Evolutionary conservation across 2,329 filamentous ascomycete species (phyloP).

Genomic region (Diaporthe eres): DNA sequence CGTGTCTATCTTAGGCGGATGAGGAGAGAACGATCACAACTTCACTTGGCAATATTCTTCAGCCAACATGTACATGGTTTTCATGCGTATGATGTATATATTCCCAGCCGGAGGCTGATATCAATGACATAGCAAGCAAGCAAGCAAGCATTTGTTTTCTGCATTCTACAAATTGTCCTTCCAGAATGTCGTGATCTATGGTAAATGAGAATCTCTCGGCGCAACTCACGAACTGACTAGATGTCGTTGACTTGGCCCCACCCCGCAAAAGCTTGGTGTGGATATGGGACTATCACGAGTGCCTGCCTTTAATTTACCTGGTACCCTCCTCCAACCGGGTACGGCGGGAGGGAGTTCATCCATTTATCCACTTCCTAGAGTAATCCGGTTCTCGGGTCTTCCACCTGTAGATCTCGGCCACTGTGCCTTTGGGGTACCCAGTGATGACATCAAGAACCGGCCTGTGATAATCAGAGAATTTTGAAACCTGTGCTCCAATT

Average conservation of each 20-base stretch:
- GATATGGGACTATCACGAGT: constrained; percentile 17
- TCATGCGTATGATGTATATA: constrained; percentile 32
- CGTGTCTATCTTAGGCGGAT: background rate
- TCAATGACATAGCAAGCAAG: constrained; percentile 16
- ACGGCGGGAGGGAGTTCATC: background rate
- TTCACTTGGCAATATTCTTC: constrained; percentile 21
- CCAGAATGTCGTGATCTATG: background rate
- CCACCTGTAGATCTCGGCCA: background rate
- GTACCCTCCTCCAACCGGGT: background rate
- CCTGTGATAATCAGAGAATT: background rate
- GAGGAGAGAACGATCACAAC: constrained; percentile 11
- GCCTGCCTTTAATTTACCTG: constrained; percentile 13
- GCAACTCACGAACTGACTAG: constrained; percentile 1
- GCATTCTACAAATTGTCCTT: background rate
- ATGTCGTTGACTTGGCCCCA: background rate
- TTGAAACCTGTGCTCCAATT: background rate
- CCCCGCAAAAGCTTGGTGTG: constrained; percentile 12
- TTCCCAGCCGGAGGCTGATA: constrained; percentile 9
- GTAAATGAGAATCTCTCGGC: background rate
- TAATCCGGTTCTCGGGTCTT: background rate
- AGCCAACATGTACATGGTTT: constrained; percentile 26
- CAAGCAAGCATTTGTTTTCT: constrained; percentile 16
- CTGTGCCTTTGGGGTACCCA: background rate
- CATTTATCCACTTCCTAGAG: background rate
- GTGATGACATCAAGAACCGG: background rate